Evolutionary conservation across 1,284 basidiomycete species (phyloP).

Genomic region (Ganoderma lucidum): DNA sequence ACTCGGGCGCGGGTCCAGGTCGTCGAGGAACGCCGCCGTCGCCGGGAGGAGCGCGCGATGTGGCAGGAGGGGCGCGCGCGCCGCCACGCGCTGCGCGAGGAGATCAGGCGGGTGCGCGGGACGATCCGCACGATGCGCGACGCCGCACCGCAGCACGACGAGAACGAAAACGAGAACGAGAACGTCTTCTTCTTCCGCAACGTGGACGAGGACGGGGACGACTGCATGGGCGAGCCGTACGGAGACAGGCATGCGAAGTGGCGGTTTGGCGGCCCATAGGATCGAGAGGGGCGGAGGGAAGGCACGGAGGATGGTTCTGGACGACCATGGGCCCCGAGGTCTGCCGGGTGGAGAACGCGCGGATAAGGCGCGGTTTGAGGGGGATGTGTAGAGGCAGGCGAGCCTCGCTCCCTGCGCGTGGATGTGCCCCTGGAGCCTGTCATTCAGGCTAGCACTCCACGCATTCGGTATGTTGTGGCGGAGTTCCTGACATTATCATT

Average conservation of each 20-base stretch:
- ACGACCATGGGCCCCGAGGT: background rate
- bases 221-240: background rate
- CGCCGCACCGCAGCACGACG: slow-evolving; percentile 5
- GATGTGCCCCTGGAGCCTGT: background rate
- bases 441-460: background rate
- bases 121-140: slow-evolving; percentile 29
- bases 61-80: slow-evolving; percentile 30
- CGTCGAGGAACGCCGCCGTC: slow-evolving; percentile 23
- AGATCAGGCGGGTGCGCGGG: slow-evolving; percentile 30
- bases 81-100: slow-evolving; percentile 31
- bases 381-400: background rate
- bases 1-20: slow-evolving; percentile 19
- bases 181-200: slow-evolving; percentile 13
- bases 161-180: slow-evolving; percentile 22
- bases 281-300: background rate
- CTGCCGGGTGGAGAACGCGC: background rate
- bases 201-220: slow-evolving; percentile 14
- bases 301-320: background rate
- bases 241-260: background rate
- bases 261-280: background rate
- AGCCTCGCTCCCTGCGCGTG: background rate
- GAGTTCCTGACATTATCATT: background rate
- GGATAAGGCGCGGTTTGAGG: background rate
- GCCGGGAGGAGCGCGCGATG: slow-evolving; percentile 27
- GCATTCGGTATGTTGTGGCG: background rate